phyloP scores from a whole-genome alignment of 306 rosid genomes.

The Senna tora region DNA sequence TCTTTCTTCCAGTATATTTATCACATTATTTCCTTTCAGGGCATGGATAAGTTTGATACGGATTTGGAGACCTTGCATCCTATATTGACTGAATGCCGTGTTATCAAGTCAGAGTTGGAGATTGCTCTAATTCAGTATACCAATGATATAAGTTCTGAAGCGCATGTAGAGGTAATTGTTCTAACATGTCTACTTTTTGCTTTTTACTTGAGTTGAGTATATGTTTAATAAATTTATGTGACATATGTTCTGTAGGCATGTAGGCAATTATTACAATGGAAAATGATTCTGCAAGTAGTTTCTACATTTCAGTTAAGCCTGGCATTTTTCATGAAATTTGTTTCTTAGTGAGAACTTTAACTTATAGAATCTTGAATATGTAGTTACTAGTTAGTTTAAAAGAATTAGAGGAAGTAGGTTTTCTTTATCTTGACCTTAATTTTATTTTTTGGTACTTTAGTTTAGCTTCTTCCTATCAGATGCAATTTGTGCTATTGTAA shows the following conservation, averaged over 20 bases:
- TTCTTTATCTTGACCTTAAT: conserved; percentile 7
- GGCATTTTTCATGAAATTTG: background rate
- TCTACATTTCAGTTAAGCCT: background rate
- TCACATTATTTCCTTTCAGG: conserved; percentile 49
- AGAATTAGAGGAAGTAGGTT: background rate
- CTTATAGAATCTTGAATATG: conserved; percentile 5
- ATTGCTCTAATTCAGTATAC: conserved; percentile 84
- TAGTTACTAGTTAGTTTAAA: background rate
- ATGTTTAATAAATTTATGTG: conserved; percentile 16
- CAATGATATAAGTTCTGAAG: conserved; percentile 93
- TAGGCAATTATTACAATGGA: background rate
- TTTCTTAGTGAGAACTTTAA: conserved; percentile 2
- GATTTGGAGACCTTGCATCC: conserved; percentile 83
- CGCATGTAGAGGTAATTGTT: conserved; percentile 77
- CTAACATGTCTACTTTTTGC: conserved; percentile 1
- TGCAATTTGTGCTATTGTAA: conserved; percentile 3
- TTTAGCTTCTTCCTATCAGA: conserved; percentile 3
- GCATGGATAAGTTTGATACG: conserved; percentile 65
- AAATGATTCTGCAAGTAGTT: background rate
- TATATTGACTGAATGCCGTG: conserved; percentile 86
- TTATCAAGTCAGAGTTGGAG: conserved; percentile 82
- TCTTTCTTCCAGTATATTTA: conserved; percentile 21
- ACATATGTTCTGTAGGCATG: conserved; percentile 27
- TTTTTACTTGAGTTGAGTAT: conserved; percentile 11
- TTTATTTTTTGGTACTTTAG: background rate